Percentiles rank a stretch among this genome's conserved stretches.
Conservation (phyloP, 306 rosid genomes). For the Lathyrus tuberosus region DNA sequence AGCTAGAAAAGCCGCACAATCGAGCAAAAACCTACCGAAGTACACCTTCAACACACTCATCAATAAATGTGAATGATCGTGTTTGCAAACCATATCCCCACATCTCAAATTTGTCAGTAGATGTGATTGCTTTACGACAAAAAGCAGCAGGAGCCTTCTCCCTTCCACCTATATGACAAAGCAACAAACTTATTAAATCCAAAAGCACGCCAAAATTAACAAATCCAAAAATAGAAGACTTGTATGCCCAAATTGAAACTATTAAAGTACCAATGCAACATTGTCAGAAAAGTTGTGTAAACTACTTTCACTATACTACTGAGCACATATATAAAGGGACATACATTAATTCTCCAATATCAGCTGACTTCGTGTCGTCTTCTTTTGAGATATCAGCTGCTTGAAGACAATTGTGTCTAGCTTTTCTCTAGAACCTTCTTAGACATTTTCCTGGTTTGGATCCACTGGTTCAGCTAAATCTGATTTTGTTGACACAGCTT, state of each 20-base stretch:
- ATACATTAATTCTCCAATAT: constrained; percentile 57
- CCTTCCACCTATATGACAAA: too few species aligned
- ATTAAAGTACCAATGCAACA: constrained; percentile 17
- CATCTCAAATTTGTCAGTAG: constrained; percentile 65
- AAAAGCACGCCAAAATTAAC: too few species aligned
- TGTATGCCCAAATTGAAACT: constrained; percentile 8
- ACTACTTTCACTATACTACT: neutral
- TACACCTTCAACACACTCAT: too few species aligned
- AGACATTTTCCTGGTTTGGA: constrained; percentile 44
- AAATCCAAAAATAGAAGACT: neutral
- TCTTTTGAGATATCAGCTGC: constrained; percentile 42
- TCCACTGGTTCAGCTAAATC: constrained; percentile 46
- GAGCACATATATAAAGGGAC: constrained; percentile 15
- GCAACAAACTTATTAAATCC: too few species aligned
- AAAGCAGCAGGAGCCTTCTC: too few species aligned
- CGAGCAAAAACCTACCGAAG: too few species aligned
- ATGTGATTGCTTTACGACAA: too few species aligned
- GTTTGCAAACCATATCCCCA: constrained; percentile 76
- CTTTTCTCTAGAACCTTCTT: constrained; percentile 49
- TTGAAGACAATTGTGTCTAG: constrained; percentile 48
- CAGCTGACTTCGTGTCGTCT: constrained; percentile 42
- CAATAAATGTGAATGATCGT: too few species aligned
- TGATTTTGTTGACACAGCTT: constrained; percentile 40
- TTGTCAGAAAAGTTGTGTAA: neutral
- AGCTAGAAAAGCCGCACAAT: too few species aligned